Evolutionary conservation across 164 flowering plant genomes (phyloP).

Genomic region (Liriodendron chinense): DNA sequence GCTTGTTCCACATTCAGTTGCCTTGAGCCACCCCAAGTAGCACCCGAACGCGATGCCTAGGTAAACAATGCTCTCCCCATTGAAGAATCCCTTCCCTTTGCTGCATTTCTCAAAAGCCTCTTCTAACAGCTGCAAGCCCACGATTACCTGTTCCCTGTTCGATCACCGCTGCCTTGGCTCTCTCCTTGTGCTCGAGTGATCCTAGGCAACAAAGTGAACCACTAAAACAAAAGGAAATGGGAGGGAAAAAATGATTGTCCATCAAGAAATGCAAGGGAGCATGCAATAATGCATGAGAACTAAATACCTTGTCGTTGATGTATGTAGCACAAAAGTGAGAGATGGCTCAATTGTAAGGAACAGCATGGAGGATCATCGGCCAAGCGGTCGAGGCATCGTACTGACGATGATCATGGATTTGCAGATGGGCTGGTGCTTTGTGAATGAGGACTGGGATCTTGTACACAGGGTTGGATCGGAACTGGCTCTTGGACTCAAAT

Average conservation of each 20-base stretch:
- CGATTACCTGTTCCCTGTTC: conserved; percentile 19
- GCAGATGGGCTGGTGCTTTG: conserved; percentile 41
- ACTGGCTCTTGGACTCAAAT: conserved; percentile 37
- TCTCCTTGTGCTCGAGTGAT: conserved; percentile 22
- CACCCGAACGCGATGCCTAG: conserved; percentile 56
- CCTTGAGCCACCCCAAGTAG: conserved; percentile 50
- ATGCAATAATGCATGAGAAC: background rate
- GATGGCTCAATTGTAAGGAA: conserved; percentile 59
- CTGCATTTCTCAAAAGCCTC: conserved; percentile 41
- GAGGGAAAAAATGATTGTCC: conserved; percentile 13
- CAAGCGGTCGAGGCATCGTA: conserved; percentile 62
- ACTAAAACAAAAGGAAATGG: conserved; percentile 29
- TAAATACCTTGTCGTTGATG: conserved; percentile 55
- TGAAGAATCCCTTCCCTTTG: conserved; percentile 59
- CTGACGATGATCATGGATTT: conserved; percentile 62
- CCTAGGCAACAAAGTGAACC: conserved; percentile 26
- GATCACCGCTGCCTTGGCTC: conserved; percentile 23
- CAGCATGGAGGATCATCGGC: conserved; percentile 54
- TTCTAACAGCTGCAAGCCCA: conserved; percentile 42
- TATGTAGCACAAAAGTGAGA: conserved; percentile 73
- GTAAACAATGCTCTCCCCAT: conserved; percentile 55
- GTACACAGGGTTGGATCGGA: conserved; percentile 60
- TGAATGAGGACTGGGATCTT: conserved; percentile 47
- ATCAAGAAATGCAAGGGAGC: no score
- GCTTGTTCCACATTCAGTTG: conserved; percentile 25